Percentiles rank a stretch among this genome's conserved stretches.
These are phyloP conservation scores for Eleusine indica DNA, from an alignment of 176 grass and related monocot genomes.

Conservation along the genomic window DNA sequence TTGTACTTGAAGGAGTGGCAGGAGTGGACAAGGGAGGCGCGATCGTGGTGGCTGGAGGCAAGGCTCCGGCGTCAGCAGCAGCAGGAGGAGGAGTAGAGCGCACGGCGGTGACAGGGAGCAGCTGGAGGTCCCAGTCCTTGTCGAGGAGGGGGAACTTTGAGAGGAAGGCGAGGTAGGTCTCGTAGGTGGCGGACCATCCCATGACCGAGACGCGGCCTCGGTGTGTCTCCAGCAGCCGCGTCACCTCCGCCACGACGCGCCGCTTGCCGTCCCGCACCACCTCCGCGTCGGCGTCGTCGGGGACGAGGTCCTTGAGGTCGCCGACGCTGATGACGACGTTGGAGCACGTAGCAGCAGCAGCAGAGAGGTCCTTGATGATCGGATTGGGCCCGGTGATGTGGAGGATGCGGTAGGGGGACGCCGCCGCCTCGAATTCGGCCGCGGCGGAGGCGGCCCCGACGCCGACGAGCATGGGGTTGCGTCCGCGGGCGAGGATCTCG, in stretches of 20 bases:
- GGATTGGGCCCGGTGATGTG: constrained; percentile 31
- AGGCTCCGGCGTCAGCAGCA: background rate
- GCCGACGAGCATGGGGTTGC: constrained; percentile 91
- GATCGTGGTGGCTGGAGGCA: constrained; percentile 4
- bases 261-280: constrained; percentile 17
- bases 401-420: constrained; percentile 58
- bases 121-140: constrained; percentile 93
- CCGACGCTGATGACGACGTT: constrained; percentile 73
- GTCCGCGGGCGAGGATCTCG: constrained; percentile 73
- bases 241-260: constrained; percentile 67
- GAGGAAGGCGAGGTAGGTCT: constrained; percentile 91
- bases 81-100: constrained; percentile 28
- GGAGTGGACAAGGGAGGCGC: constrained; percentile 25
- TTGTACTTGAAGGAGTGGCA: constrained; percentile 16
- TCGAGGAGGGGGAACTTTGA: constrained; percentile 88
- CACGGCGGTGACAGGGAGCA: constrained; percentile 73
- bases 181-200: constrained; percentile 90
- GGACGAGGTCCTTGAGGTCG: constrained; percentile 72
- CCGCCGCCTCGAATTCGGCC: constrained; percentile 42
- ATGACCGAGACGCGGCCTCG: constrained; percentile 62
- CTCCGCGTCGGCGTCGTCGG: constrained; percentile 21
- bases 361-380: constrained; percentile 31
- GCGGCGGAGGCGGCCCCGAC: constrained; percentile 70
- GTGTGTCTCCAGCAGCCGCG: constrained; percentile 65
- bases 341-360: background rate